A percentile compares a stretch with the other conserved stretches of the same genome.
Evolutionary conservation across 2,329 filamentous ascomycete species (phyloP).

Genomic region (Claviceps arundinis): DNA sequence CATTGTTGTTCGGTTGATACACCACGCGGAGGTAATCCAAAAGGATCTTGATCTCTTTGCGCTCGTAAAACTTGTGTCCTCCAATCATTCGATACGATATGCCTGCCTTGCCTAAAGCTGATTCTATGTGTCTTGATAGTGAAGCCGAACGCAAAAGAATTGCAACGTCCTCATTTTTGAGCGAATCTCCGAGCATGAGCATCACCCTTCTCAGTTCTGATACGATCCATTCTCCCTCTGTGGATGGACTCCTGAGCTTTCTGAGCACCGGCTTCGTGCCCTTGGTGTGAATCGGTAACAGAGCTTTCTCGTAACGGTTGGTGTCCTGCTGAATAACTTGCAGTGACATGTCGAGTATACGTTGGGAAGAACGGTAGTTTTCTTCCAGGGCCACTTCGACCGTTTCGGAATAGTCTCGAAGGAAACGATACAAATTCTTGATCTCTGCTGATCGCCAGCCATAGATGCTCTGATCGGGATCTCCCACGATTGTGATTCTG

Average conservation of each 20-base stretch:
- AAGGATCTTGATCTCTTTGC: constrained; percentile 74
- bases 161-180: constrained; percentile 67
- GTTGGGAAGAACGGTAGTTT: constrained; percentile 85
- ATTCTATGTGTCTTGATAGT: constrained; percentile 76
- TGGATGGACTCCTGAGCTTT: constrained; percentile 51
- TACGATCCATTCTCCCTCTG: constrained; percentile 81
- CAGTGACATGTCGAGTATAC: constrained; percentile 68
- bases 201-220: constrained; percentile 63
- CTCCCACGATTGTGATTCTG: constrained; percentile 87
- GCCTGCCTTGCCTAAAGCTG: constrained; percentile 63
- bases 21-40: constrained; percentile 82
- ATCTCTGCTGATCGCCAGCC: constrained; percentile 90
- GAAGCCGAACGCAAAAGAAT: constrained; percentile 76
- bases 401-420: constrained; percentile 62
- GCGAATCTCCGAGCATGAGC: constrained; percentile 57
- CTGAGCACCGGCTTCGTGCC: constrained; percentile 73
- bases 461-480: constrained; percentile 97
- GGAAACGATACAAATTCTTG: constrained; percentile 70
- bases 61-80: constrained; percentile 82
- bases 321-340: constrained; percentile 85
- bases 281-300: constrained; percentile 67
- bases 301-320: constrained; percentile 62
- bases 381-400: constrained; percentile 78
- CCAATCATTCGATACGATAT: constrained; percentile 88
- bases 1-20: constrained; percentile 74